These are phyloP conservation scores for Tylopilus rubrobrunneus DNA, from an alignment of 768 basidiomycete genomes.

Conservation along the genomic window DNA sequence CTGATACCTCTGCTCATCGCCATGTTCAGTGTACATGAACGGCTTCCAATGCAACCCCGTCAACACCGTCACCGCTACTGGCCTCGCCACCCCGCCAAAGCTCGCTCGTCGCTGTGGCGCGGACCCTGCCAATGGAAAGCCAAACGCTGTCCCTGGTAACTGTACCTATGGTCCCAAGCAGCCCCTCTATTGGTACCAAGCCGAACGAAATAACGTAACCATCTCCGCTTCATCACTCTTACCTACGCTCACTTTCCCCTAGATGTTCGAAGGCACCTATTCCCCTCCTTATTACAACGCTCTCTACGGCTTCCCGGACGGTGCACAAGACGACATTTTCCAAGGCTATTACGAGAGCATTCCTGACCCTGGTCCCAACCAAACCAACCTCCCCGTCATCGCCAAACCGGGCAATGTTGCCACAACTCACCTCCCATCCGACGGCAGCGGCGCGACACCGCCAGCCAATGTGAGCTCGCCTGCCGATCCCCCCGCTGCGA, in stretches of 20 bases:
- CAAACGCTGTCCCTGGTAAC: conserved; percentile 47
- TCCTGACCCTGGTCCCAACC: conserved; percentile 41
- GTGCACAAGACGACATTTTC: conserved; percentile 74
- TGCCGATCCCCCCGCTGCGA: not conserved
- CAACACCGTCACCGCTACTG: conserved; percentile 45
- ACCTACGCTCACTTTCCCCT: not conserved
- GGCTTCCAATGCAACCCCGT: conserved; percentile 67
- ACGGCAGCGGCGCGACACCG: not conserved
- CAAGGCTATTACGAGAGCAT: conserved; percentile 47
- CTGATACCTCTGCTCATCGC: not conserved
- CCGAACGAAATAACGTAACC: conserved; percentile 57
- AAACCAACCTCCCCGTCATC: conserved; percentile 22
- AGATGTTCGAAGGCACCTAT: conserved; percentile 65
- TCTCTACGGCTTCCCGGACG: conserved; percentile 67
- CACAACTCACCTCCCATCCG: not conserved
- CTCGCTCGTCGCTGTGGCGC: conserved; percentile 64
- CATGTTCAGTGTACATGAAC: conserved; percentile 60
- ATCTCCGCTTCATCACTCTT: not conserved
- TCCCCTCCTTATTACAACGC: conserved; percentile 66
- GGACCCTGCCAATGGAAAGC: conserved; percentile 46
- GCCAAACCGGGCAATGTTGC: not conserved
- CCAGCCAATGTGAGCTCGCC: not conserved
- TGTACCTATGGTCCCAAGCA: conserved; percentile 73
- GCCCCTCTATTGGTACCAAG: conserved; percentile 69
- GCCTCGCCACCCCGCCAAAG: conserved; percentile 48